Base-by-base conservation (phyloP, 1,139 yeast genomes). In the Candida mesenterica region DNA sequence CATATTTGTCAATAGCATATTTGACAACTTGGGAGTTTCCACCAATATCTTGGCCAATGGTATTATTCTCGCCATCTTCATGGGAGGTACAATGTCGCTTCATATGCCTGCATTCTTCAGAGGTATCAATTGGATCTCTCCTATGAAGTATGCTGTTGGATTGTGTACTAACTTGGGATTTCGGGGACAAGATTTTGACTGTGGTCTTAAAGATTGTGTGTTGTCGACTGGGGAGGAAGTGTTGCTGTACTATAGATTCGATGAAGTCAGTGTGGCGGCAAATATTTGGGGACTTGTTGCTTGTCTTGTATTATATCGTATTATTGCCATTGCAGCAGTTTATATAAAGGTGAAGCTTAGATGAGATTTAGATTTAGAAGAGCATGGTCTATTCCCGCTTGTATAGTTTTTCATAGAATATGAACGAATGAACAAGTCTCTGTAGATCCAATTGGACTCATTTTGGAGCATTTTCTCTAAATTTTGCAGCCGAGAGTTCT, bases 161-260 rank as follows among this genome's bases (percentile, higher is more conserved):
- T 45, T 55, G 10, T 57, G 66, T 46, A 68, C 70, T 10, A 62
- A 63, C 40, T 47, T 68, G 36, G 69, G 65, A 9, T 62, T 70
- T 32, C 34, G 48, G 33, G 57, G 52, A 25, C 71, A 65, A 44
- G 30, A 28, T 1, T 70, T 70, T 42, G 38, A 40, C 14, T 70
- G 76, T 50, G 52, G 47, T 3, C 25, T 39, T 9, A 50, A 40
- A 4, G 44, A 38, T 2, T 70, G 76, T 49, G 42, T 49, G 2
- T 55, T 69, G 32, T 41, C 47, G 18, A 52, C 70, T 1, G 76
- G 76, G 2, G 48, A 54, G 2, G 55, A 50, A 15, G 70, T 69
- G 3, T 56, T 70, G 34, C 49, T 57, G 15, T 57, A 56, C 30
- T 70, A 69, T 41, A 46, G 54, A 10, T 52, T 70, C 40, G 48